Evolutionary conservation across 371 early-diverging fungal genomes (phyloP).

Genomic region (Zopfochytrium polystomum): DNA sequence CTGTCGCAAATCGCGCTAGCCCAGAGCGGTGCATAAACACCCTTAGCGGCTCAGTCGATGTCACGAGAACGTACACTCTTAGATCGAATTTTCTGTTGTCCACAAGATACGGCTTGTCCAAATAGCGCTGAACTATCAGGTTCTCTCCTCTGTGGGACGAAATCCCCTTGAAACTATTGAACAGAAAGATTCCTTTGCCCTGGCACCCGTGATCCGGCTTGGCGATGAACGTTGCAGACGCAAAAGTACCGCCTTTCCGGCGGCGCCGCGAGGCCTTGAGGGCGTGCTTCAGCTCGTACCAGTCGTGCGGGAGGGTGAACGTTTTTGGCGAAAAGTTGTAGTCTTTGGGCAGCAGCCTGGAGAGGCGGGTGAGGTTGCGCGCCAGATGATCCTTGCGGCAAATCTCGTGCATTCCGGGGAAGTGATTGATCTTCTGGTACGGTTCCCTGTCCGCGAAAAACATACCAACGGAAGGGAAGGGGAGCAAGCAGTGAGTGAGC

Average conservation of each 20-base stretch:
- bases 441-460: slow-evolving; percentile 25
- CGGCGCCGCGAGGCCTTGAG: slow-evolving; percentile 14
- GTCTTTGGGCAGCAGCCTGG: slow-evolving; percentile 46
- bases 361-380: slow-evolving; percentile 45
- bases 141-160: slow-evolving; percentile 2
- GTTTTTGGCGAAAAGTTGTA: slow-evolving; percentile 54
- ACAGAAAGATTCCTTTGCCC: slow-evolving; percentile 56
- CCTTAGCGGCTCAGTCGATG: slow-evolving; percentile 45
- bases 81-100: slow-evolving; percentile 55
- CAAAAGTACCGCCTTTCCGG: background rate
- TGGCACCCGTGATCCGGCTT: slow-evolving; percentile 56
- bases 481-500: background rate
- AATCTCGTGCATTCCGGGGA: slow-evolving; percentile 58
- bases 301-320: slow-evolving; percentile 46
- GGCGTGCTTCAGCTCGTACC: slow-evolving; percentile 30
- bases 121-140: slow-evolving; percentile 48
- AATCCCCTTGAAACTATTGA: slow-evolving; percentile 35
- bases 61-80: slow-evolving; percentile 53
- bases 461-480: background rate
- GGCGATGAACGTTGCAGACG: slow-evolving; percentile 43
- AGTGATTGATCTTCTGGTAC: slow-evolving; percentile 54
- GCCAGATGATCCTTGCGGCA: slow-evolving; percentile 55
- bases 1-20: slow-evolving; percentile 54
- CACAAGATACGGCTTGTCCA: slow-evolving; percentile 47
- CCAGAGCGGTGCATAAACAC: slow-evolving; percentile 52